A percentile compares a stretch with the other conserved stretches of the same genome.
Conservation (phyloP, 1,284 basidiomycete genomes). For the Apiotrichum mycotoxinovorans region DNA sequence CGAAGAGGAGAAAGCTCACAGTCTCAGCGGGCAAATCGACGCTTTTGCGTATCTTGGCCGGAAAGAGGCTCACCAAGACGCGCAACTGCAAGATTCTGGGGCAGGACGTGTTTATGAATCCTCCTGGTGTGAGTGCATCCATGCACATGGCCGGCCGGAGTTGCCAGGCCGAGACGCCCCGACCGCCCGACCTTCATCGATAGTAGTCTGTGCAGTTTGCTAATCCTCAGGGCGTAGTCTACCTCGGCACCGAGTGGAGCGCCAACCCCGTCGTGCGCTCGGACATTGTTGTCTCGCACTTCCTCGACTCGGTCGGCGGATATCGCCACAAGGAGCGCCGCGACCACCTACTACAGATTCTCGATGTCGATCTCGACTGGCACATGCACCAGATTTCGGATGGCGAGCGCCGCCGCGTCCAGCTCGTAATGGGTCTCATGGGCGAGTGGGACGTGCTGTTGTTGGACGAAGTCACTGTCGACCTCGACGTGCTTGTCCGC, state of each 20-base stretch:
- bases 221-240: slow-evolving; percentile 68
- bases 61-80: slow-evolving; percentile 73
- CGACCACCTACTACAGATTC: slow-evolving; percentile 79
- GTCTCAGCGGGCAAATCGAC: slow-evolving; percentile 85
- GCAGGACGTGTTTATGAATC: slow-evolving; percentile 72
- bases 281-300: slow-evolving; percentile 82
- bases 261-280: slow-evolving; percentile 94
- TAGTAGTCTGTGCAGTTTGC: no score
- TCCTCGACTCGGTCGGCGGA: slow-evolving; percentile 92
- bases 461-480: slow-evolving; percentile 96
- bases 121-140: slow-evolving; percentile 47
- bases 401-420: slow-evolving; percentile 88
- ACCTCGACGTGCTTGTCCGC: slow-evolving; percentile 95
- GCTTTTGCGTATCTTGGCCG: slow-evolving; percentile 86
- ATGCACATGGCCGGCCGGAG: no score
- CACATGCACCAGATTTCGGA: slow-evolving; percentile 75
- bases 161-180: not conserved
- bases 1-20: no score
- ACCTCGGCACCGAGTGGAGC: slow-evolving; percentile 90
- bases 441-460: slow-evolving; percentile 87
- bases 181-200: no score
- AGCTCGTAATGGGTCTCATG: slow-evolving; percentile 97
- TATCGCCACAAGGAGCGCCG: slow-evolving; percentile 88
- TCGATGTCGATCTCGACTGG: slow-evolving; percentile 90
- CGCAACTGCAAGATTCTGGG: slow-evolving; percentile 70